These are phyloP conservation scores for Leptographium procerum DNA, from an alignment of 2,329 filamentous ascomycete species.

Conservation along the genomic window DNA sequence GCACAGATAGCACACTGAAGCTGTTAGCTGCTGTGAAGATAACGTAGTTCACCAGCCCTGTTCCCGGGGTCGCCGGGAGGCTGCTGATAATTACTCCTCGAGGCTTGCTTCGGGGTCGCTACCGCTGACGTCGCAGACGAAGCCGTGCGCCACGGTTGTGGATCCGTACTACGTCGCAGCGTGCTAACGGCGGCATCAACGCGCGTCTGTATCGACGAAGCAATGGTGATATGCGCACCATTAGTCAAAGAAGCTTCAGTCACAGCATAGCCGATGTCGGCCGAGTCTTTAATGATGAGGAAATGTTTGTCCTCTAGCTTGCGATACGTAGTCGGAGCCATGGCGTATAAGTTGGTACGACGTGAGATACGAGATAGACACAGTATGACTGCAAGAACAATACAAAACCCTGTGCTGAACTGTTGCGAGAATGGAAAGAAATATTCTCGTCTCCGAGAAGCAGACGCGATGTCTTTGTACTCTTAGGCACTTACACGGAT, in stretches of 20 bases:
- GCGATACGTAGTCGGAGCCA: slow-evolving; percentile 14
- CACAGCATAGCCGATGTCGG: slow-evolving; percentile 50
- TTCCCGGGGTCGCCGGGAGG: slow-evolving; percentile 12
- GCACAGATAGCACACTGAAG: slow-evolving; percentile 12
- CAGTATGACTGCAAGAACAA: no score
- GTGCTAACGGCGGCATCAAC: slow-evolving; percentile 31
- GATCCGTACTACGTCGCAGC: slow-evolving; percentile 7
- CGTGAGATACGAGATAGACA: no score
- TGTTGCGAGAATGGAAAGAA: no score
- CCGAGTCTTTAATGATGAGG: slow-evolving; percentile 52
- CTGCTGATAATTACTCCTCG: slow-evolving; percentile 17
- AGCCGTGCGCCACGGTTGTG: slow-evolving; percentile 15
- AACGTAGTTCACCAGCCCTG: slow-evolving; percentile 15
- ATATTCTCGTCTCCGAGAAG: no score
- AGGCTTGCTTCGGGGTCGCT: slow-evolving; percentile 20
- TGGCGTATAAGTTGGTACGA: neutral
- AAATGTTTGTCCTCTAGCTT: slow-evolving; percentile 28
- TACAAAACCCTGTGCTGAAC: no score
- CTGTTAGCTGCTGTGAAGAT: slow-evolving; percentile 20
- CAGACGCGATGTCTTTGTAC: no score
- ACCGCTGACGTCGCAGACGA: slow-evolving; percentile 19
- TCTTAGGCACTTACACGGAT: no score
- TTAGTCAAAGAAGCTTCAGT: slow-evolving; percentile 45
- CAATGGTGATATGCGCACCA: slow-evolving; percentile 45
- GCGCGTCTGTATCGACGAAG: slow-evolving; percentile 42